phyloP scores from a whole-genome alignment of 805 yeast genomes.

The Saccharomyces paradoxus region DNA sequence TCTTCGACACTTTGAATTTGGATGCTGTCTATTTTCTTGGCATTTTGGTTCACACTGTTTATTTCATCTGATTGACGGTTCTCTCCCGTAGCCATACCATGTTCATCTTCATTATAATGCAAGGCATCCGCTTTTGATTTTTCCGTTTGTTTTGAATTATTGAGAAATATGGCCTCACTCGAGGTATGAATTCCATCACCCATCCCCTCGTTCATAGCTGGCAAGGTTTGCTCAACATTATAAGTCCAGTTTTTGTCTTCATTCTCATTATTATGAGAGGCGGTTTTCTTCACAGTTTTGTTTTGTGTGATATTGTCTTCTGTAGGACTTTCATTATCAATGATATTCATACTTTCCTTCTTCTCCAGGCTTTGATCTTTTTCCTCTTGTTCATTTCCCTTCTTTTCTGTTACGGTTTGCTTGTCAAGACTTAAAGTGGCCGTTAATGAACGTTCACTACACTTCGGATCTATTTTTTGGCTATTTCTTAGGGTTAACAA shows the following conservation, averaged over 20 bases:
- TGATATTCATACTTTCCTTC: too few species aligned
- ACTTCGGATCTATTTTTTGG: neutral
- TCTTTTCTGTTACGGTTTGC: neutral
- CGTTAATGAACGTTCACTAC: neutral
- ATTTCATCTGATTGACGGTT: neutral
- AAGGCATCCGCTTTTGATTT: neutral
- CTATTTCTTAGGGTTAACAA: neutral
- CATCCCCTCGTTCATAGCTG: neutral
- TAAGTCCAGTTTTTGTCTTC: neutral
- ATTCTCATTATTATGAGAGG: neutral
- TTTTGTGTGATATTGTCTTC: neutral
- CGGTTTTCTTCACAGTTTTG: neutral
- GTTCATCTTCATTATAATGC: neutral
- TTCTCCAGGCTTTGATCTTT: neutral
- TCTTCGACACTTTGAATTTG: neutral
- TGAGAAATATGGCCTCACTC: neutral
- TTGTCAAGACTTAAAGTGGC: neutral
- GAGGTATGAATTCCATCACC: neutral
- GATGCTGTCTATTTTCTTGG: neutral
- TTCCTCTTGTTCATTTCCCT: neutral
- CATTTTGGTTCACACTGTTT: neutral
- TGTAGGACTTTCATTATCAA: neutral
- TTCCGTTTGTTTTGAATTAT: neutral
- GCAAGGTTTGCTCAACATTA: neutral
- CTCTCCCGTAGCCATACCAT: neutral